Conservation (phyloP, 768 basidiomycete genomes). For the Imleria badia region DNA sequence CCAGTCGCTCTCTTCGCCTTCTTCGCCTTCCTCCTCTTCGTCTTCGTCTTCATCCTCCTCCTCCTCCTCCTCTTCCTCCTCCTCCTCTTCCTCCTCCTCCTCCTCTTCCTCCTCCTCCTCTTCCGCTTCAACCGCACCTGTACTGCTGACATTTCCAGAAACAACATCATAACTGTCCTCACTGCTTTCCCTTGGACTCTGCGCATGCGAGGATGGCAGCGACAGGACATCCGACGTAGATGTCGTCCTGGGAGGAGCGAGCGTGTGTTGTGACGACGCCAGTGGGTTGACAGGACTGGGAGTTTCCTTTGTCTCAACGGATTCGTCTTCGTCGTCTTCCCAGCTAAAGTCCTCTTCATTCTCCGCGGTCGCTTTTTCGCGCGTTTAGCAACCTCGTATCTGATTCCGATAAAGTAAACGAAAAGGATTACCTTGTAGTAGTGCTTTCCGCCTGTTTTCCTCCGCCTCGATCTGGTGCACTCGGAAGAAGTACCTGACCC, state of each 20-base stretch:
- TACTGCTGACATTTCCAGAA: constrained; percentile 49
- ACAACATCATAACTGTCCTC: constrained; percentile 72
- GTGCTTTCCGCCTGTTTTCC: constrained; percentile 72
- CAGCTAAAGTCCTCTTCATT: constrained; percentile 89
- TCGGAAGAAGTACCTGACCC: constrained; percentile 90
- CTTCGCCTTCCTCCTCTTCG: constrained; percentile 21
- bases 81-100: constrained; percentile 28
- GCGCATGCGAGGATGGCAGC: constrained; percentile 34
- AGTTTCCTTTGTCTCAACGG: constrained; percentile 13
- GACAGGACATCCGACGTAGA: constrained; percentile 21
- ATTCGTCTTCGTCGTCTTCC: constrained; percentile 90
- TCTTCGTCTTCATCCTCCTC: constrained; percentile 33
- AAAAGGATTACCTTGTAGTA: constrained; percentile 62
- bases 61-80: constrained; percentile 29
- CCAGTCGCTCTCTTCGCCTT: constrained; percentile 49
- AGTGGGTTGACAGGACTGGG: constrained; percentile 7
- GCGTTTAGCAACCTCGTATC: constrained; percentile 2
- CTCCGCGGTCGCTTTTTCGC: constrained; percentile 50
- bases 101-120: constrained; percentile 32
- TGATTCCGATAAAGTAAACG: neutral
- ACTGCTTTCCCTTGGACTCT: constrained; percentile 54
- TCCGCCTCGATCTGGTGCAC: constrained; percentile 77
- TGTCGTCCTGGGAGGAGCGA: constrained; percentile 21
- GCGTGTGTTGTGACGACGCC: constrained; percentile 24
- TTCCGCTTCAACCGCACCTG: constrained; percentile 33